phyloP scores from a whole-genome alignment of 2,329 filamentous ascomycete genomes.

The Chaetothyriales sp. region DNA sequence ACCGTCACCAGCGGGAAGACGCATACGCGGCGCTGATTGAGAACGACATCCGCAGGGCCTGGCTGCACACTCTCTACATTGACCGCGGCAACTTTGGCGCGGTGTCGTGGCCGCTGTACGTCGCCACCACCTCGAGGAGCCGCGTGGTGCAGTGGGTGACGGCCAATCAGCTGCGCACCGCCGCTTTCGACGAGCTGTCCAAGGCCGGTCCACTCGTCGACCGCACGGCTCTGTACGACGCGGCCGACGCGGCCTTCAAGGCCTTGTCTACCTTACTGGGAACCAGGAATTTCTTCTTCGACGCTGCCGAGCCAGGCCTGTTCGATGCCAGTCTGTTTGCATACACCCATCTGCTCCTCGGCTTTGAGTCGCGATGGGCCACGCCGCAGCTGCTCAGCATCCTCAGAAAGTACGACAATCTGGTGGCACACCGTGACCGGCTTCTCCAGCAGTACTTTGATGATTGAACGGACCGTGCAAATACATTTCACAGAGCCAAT shows the following conservation, averaged over 20 bases:
- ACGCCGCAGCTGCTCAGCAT: slow-evolving; percentile 46
- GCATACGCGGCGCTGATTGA: slow-evolving; percentile 69
- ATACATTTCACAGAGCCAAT: not conserved
- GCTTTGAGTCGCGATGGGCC: slow-evolving; percentile 49
- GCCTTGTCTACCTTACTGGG: slow-evolving; percentile 49
- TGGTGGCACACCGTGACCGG: slow-evolving; percentile 52
- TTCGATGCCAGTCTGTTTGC: slow-evolving; percentile 86
- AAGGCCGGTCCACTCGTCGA: slow-evolving; percentile 45
- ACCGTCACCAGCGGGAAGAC: slow-evolving; percentile 47
- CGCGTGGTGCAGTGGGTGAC: slow-evolving; percentile 50
- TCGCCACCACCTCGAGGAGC: slow-evolving; percentile 47
- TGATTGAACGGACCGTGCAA: slow-evolving; percentile 11
- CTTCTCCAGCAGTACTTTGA: slow-evolving; percentile 40
- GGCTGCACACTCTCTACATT: slow-evolving; percentile 77
- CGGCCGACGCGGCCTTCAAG: slow-evolving; percentile 49
- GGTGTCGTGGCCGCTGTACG: slow-evolving; percentile 60
- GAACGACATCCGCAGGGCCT: slow-evolving; percentile 66
- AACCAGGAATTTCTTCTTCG: slow-evolving; percentile 49
- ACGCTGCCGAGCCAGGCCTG: slow-evolving; percentile 44
- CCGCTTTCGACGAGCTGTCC: slow-evolving; percentile 61
- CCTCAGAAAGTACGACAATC: slow-evolving; percentile 44
- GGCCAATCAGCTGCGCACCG: slow-evolving; percentile 52
- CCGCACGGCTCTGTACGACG: slow-evolving; percentile 42
- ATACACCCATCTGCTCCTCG: slow-evolving; percentile 70
- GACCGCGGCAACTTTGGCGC: slow-evolving; percentile 48